A percentile compares a stretch with the other conserved stretches of the same genome.
Evolutionary conservation across 2,329 filamentous ascomycete genomes (phyloP).

Genomic region (Hymenoscyphus scutula): DNA sequence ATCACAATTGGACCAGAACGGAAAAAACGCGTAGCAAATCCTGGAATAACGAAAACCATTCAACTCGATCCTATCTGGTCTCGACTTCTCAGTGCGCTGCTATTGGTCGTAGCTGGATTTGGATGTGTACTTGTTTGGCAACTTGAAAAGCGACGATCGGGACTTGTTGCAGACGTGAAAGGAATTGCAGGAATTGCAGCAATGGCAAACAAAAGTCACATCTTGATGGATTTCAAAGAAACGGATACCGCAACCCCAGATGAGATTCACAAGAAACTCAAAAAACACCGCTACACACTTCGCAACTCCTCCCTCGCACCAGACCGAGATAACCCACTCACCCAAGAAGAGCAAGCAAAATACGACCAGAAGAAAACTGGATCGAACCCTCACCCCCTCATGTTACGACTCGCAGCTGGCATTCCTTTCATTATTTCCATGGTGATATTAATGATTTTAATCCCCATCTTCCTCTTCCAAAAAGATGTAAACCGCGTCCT

Average conservation of each 20-base stretch:
- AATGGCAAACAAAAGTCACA: conserved; percentile 72
- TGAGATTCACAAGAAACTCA: conserved; percentile 67
- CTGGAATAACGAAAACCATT: conserved; percentile 50
- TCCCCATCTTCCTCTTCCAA: conserved; percentile 61
- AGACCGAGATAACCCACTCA: conserved; percentile 49
- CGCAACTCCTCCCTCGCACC: conserved; percentile 70
- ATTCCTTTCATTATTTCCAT: conserved; percentile 60
- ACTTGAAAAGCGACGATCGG: conserved; percentile 61
- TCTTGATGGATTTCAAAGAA: conserved; percentile 70
- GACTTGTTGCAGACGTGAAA: conserved; percentile 65
- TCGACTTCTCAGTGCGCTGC: conserved; percentile 54
- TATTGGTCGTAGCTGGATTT: conserved; percentile 56
- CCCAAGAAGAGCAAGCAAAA: conserved; percentile 44
- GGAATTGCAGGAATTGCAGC: conserved; percentile 72
- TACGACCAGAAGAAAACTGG: conserved; percentile 47
- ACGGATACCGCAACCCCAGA: conserved; percentile 65
- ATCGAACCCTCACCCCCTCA: conserved; percentile 65
- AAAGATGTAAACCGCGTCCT: conserved; percentile 52
- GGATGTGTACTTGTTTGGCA: conserved; percentile 59
- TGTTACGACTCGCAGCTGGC: conserved; percentile 60
- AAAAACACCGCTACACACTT: conserved; percentile 63
- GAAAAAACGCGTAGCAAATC: conserved; percentile 42
- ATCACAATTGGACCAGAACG: conserved; percentile 56
- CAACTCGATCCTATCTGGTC: conserved; percentile 58
- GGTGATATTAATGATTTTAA: conserved; percentile 52